Evolutionary conservation across 352 stramenopile species (phyloP), one percentile per base, ranked within the genome.

Genomic region (Blastocystis sp.): DNA sequence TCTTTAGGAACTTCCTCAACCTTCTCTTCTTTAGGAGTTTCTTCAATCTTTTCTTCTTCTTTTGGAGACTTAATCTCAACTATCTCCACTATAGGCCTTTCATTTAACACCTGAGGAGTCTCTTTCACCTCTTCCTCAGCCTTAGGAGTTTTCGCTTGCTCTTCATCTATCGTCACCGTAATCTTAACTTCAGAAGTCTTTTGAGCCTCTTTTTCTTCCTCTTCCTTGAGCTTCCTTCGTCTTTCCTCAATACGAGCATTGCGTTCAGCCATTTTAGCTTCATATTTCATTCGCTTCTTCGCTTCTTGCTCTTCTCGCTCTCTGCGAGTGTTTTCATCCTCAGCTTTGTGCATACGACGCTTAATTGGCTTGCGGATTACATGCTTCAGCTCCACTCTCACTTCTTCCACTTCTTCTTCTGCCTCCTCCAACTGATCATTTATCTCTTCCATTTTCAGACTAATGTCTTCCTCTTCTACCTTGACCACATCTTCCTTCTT

Each of bases 321-420:
- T 37, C 47, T 84, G 20, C 37, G 13, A 13, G 41, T 41, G 18
- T 50, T 55, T 34, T 66, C 50, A 23, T 84, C 73, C 56, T 84
- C 73, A n/a, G 13, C 73, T 18, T 84, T 56, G 7, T 84, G n/a
- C 20, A 23, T 43, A 23, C 73, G 50, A 39, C 73, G 26, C 45
- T 68, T 66, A 13, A 84, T 64, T 9, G 73, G 50, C 18, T 37
- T 29, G 4, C 53, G 47, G 3, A 84, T 68, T 37, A 84, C 73
- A 26, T 7, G 73, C 73, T 84, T 88, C 62, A 88, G 43, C 63
- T 53, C 41, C 77, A 76, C 23, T 26, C 43, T 61, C 62, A 88
- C 66, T 26, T 76, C 53, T 26, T 23, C 26, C 59, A 45, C 50
- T 54, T 88, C 66, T 15, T 77, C 77, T 56, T 88, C 66, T 3